Conservation (phyloP, 441 rosid genomes). For the Gossypium gossypioides region DNA sequence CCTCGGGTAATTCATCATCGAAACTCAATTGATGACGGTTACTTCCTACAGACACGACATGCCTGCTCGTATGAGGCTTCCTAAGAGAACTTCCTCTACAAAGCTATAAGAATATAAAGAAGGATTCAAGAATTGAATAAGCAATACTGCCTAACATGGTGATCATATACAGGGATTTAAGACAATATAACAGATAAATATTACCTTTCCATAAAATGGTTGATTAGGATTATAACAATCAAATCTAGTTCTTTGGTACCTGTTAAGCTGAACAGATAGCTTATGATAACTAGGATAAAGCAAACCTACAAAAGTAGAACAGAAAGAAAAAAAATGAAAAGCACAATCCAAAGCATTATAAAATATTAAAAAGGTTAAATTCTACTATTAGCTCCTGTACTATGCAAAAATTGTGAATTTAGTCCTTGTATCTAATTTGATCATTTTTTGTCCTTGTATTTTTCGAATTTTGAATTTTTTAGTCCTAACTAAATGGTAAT, state of each 20-base stretch:
- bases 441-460: no score
- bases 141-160: background rate
- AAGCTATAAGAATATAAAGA: conserved; percentile 19
- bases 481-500: no score
- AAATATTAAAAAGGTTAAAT: background rate
- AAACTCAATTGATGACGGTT: conserved; percentile 24
- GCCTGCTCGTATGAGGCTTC: background rate
- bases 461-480: no score
- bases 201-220: conserved; percentile 17
- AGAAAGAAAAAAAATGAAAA: background rate
- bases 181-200: background rate
- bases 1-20: conserved; percentile 24
- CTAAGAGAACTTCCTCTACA: conserved; percentile 12
- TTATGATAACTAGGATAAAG: conserved; percentile 8
- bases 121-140: background rate
- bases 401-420: no score
- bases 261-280: conserved; percentile 10
- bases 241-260: conserved; percentile 12
- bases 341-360: background rate
- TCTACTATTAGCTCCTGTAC: no score
- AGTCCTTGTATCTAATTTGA: no score
- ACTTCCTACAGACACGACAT: conserved; percentile 20
- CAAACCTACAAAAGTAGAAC: conserved; percentile 17
- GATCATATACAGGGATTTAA: background rate
- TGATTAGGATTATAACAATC: background rate